Percentiles rank a stretch among this genome's conserved stretches.
Conservation (phyloP, 75 land plant species). For the Selaginella tamariscina region DNA sequence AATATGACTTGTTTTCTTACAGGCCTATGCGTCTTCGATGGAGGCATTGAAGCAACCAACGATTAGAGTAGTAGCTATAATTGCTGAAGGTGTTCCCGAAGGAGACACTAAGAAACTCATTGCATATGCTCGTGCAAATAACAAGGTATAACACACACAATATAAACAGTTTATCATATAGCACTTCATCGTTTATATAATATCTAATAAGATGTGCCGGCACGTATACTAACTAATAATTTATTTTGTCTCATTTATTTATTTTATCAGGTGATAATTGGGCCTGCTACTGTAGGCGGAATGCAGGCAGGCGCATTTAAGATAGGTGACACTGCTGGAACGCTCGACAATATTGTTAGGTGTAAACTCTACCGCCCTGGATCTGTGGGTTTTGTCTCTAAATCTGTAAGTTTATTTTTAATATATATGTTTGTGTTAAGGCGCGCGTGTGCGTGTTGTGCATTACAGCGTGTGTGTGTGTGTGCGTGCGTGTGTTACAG, state of each 20-base stretch:
- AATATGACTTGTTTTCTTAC: conserved; percentile 25
- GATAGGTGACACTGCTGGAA: conserved; percentile 5
- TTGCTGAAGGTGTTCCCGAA: conserved; percentile 18
- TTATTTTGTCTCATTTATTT: not conserved
- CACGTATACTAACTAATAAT: too few species aligned
- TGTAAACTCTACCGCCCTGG: conserved; percentile 3
- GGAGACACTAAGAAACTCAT: not conserved
- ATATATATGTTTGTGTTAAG: not conserved
- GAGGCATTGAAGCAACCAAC: conserved; percentile 93
- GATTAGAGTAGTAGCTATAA: conserved; percentile 83
- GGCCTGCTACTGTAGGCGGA: conserved; percentile 91
- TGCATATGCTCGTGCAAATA: conserved; percentile 1
- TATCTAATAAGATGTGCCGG: too few species aligned
- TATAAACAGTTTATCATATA: too few species aligned
- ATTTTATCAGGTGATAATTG: conserved; percentile 67
- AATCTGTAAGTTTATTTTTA: conserved; percentile 5
- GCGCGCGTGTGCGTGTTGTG: not conserved
- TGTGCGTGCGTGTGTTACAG: not conserved
- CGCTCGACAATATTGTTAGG: not conserved
- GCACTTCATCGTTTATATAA: too few species aligned
- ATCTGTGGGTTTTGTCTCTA: conserved; percentile 7
- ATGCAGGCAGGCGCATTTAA: conserved; percentile 2
- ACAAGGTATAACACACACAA: too few species aligned
- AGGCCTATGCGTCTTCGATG: conserved; percentile 94
- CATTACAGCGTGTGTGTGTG: not conserved